Evolutionary conservation across 2,329 filamentous ascomycete genomes (phyloP), one percentile per base, ranked within the genome.

Genomic region (Hymenoscyphus scutula): DNA sequence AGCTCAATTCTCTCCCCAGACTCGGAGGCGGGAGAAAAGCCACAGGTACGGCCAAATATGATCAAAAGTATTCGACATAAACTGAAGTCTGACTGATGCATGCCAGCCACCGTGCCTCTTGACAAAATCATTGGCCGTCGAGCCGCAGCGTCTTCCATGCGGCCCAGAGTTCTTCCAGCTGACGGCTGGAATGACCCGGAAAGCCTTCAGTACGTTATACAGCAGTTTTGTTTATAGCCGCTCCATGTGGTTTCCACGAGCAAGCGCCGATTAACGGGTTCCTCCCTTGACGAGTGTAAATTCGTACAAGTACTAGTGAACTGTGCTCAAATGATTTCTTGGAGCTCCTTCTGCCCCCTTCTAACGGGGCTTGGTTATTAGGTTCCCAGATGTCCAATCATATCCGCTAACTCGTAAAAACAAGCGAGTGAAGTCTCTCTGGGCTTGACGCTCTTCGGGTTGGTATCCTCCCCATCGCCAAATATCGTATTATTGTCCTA

Each of bases 131-230:
- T 59, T 37, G 27, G 57, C 19, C 25, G 48, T 23, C 30, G 23
- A 60, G 25, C 30, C 7, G 48, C 58, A 38, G 58, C 51, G 8
- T 30, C 23, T 38, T 38, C 34, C 34, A 34, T 60, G 58, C 48
- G 45, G 58, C 48, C 38, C 41, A 54, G 19, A 23, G 17, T 51
- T 13, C 45, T 23, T 13, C 19, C 19, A 23, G 23, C 45, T 51
- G 10, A 51, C 11, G 45, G 8, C 25, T 51, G 45, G 11, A 2
- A 23, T 51, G 19, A 51, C 45, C 13, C 34, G 13, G 17, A 37
- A 37, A 37, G 34, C 34, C 34, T 37, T 17, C 11, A 37, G 34
- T 37, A 37, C 11, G 34, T 37, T 37, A 17, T 37, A 17, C 23
- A 13, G 19, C 10, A 13, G 38, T 41, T 2, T 15, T 19, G 19